Base-by-base conservation (phyloP, 441 rosid species). In the Arabidopsis lyrata region DNA sequence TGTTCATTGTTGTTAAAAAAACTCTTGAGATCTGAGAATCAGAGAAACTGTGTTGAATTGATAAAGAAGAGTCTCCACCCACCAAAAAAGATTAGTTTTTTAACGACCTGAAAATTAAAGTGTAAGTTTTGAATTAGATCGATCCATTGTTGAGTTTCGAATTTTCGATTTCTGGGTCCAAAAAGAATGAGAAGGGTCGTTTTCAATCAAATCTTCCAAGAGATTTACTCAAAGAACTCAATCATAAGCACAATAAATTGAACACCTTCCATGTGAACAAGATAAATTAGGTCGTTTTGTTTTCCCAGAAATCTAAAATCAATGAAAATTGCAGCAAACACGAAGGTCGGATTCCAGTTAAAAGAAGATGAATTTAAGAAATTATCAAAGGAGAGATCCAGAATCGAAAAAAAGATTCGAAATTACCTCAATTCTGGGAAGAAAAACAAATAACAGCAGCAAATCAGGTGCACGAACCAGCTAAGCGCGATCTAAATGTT, bases 401-500 rank as follows among this genome's bases (percentile, higher is more conserved):
- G 18, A 34, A 53, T 49, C 59, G 13, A 6, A 14, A 35, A 42
- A 10, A 42, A 10, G 24, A 61, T 22, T 11, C 12, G 15, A 56
- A 45, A 20, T 70, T 70, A 77, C 80, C 80, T 70, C n/a, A 57
- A 13, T 34, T 49, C 8, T 39, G 35, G 44, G 54, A 75, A 68
- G 74, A 62, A 56, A 54, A 38, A 12, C 45, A 22, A 49, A 44
- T 58, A 31, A 57, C 55, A 64, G 72, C 66, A 63, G 54, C 61
- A 27, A 48, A 70, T 18, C 63, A 63, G 79, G 48, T 63, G 71
- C 66, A 70, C 31, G 75, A 69, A 61, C 66, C 66, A 75, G 69
- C 63, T 66, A 3, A 63, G 75, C 66, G 75, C 66, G 75, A 76
- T 76, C 79, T 56, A 52, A 42, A 55, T 54, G 66, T 45, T 35